phyloP scores from a whole-genome alignment of 1,284 basidiomycete species.

The Ceratobasidium sp. region DNA sequence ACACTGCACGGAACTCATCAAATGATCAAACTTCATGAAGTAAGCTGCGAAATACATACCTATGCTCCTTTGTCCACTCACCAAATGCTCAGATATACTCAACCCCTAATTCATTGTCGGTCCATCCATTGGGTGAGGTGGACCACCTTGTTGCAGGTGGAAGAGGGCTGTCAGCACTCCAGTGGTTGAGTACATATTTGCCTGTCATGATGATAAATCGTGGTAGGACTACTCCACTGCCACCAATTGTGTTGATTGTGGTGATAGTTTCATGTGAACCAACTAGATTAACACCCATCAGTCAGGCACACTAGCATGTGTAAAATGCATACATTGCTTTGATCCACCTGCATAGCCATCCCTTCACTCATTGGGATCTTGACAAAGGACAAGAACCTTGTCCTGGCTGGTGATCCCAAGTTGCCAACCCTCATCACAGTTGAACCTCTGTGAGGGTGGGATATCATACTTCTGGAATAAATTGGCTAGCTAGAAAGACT shows the following conservation, averaged over 20 bases:
- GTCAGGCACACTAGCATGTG: slow-evolving; percentile 45
- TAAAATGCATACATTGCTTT: slow-evolving; percentile 51
- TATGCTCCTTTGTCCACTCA: slow-evolving; percentile 5
- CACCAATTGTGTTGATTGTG: slow-evolving; percentile 2
- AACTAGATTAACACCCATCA: neutral
- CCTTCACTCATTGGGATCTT: neutral
- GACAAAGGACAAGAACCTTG: neutral
- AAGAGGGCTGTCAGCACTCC: neutral
- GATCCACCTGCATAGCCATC: slow-evolving; percentile 6
- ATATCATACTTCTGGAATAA: neutral
- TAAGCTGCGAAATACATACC: neutral
- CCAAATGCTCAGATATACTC: slow-evolving; percentile 30
- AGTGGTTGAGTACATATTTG: neutral
- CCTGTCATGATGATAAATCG: slow-evolving; percentile 15
- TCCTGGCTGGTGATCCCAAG: slow-evolving; percentile 8
- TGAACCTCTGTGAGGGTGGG: neutral
- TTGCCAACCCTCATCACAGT: slow-evolving; percentile 8
- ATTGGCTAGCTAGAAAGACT: neutral
- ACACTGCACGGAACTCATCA: neutral
- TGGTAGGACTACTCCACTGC: neutral
- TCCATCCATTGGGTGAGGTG: slow-evolving; percentile 60
- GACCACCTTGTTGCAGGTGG: slow-evolving; percentile 4
- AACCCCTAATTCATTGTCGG: slow-evolving; percentile 46
- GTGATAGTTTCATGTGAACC: slow-evolving; percentile 13
- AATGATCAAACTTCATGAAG: no score